Evolutionary conservation across 106 monocot species (phyloP).

Genomic region (Apostasia shenzhenica): DNA sequence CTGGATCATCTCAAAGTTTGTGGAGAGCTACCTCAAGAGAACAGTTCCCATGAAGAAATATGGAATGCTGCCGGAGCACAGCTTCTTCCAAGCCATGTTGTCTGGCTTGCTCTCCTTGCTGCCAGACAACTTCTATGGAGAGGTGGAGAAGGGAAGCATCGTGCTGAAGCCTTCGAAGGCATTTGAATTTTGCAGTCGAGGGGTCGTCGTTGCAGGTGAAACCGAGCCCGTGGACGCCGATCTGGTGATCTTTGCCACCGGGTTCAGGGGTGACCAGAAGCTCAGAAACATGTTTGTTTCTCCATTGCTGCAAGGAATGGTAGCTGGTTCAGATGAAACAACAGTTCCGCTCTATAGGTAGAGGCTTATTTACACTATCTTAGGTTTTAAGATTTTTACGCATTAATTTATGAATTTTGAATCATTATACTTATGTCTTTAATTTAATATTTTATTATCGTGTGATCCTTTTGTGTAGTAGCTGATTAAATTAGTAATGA

Average conservation of each 20-base stretch:
- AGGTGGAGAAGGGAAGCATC: slow-evolving; percentile 64
- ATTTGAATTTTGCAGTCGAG: slow-evolving; percentile 42
- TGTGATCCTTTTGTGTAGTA: too few species aligned
- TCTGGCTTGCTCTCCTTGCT: slow-evolving; percentile 21
- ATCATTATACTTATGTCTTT: too few species aligned
- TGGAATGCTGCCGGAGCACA: slow-evolving; percentile 61
- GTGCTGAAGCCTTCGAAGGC: slow-evolving; percentile 28
- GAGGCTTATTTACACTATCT: background rate
- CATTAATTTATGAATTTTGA: too few species aligned
- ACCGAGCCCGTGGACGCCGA: slow-evolving; percentile 20
- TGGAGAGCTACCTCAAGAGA: slow-evolving; percentile 45
- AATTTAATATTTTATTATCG: too few species aligned
- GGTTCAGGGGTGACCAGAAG: too few species aligned
- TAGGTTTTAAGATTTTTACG: background rate
- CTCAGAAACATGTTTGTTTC: slow-evolving; percentile 17
- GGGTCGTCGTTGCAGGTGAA: slow-evolving; percentile 37
- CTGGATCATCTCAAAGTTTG: slow-evolving; percentile 53
- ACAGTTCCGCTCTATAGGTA: slow-evolving; percentile 65
- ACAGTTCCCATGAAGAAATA: slow-evolving; percentile 46
- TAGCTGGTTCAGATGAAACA: slow-evolving; percentile 19
- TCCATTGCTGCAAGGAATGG: slow-evolving; percentile 12
- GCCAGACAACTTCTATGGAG: slow-evolving; percentile 52
- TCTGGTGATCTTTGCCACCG: background rate
- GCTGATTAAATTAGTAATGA: too few species aligned
- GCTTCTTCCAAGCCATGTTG: slow-evolving; percentile 28